These are phyloP conservation scores for Heracleum sosnowskyi DNA, from an alignment of 129 eudicot species.

Conservation along the genomic window DNA sequence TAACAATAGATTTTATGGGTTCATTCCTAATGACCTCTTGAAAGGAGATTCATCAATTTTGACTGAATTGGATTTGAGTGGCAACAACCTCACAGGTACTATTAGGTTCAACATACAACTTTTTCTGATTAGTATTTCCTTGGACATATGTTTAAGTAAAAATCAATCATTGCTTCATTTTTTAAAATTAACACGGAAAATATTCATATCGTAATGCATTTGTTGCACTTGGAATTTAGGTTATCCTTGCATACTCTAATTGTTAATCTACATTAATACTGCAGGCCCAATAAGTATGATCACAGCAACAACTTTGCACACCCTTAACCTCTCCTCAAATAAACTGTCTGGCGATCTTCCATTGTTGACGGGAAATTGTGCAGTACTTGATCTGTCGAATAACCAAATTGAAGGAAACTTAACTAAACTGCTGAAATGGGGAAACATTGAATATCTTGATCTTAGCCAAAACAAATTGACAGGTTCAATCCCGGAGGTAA, in stretches of 20 bases:
- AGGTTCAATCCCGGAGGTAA: conserved; percentile 74
- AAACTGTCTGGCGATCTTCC: conserved; percentile 88
- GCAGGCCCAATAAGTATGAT: conserved; percentile 84
- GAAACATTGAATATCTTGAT: conserved; percentile 72
- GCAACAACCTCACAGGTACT: conserved; percentile 88
- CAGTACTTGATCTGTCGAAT: conserved; percentile 69
- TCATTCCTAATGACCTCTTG: conserved; percentile 81
- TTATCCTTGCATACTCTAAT: background rate
- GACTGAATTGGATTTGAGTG: conserved; percentile 81
- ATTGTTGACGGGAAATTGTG: conserved; percentile 69
- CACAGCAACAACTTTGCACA: conserved; percentile 53
- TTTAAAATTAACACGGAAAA: background rate
- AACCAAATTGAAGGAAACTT: conserved; percentile 75
- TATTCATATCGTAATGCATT: background rate
- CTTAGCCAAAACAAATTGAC: conserved; percentile 74
- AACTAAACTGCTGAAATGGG: conserved; percentile 77
- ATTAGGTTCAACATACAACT: background rate
- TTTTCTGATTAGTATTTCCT: background rate
- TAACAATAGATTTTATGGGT: conserved; percentile 70
- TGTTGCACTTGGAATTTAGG: background rate
- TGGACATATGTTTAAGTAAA: background rate
- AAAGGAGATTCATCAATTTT: conserved; percentile 79
- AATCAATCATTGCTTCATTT: background rate
- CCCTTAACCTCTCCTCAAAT: conserved; percentile 74
- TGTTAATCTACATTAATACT: conserved; percentile 4